Evolutionary conservation across 805 yeast species (phyloP), one percentile per base, ranked within the genome.

Genomic region (Saccharomycopsis selenospora): DNA sequence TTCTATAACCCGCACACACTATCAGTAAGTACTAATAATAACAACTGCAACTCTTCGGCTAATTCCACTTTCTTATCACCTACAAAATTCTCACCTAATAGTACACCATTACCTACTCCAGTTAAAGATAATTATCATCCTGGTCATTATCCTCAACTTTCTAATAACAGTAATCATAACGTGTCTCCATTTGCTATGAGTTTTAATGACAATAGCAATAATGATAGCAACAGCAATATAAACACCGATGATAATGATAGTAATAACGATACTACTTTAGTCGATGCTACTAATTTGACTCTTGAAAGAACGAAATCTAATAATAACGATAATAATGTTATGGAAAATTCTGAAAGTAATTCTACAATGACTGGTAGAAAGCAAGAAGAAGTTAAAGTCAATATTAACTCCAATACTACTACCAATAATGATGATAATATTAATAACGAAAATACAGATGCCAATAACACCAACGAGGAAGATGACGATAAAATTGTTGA

Each of bases 1-100:
- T 50, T 50, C 36, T 50, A 50, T 29, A 47, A 42, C 18, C 50
- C 50, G 3, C n/a, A 33, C 10, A 17, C n/a, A 20, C 17, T 33
- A 14, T 4, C 38, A 14, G 4, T 20, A 4, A 20, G n/a, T 7
- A 20, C 38, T 14, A 33, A 33, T 33, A 10, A 20, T 20, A 7
- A 10, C n/a, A n/a, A n/a, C n/a, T n/a, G n/a, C n/a, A n/a, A n/a
- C n/a, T n/a, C n/a, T n/a, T 8, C 45, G 3, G 4, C n/a, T 10
- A 13, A n/a, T 13, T 23, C 36, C 6, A 18, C 33, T 7, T 47
- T 50, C 10, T 14, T 48, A 4, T 44, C 48, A 7, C 54, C 54
- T 3, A 43, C 51, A 4, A 36, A 40, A 3, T 47, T 38, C 4
- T 17, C 40, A 17, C n/a, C 38, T 3, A 23, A 43, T n/a, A 25